phyloP scores from a whole-genome alignment of 345 rosid genomes.

The Rhodomyrtus tomentosa region DNA sequence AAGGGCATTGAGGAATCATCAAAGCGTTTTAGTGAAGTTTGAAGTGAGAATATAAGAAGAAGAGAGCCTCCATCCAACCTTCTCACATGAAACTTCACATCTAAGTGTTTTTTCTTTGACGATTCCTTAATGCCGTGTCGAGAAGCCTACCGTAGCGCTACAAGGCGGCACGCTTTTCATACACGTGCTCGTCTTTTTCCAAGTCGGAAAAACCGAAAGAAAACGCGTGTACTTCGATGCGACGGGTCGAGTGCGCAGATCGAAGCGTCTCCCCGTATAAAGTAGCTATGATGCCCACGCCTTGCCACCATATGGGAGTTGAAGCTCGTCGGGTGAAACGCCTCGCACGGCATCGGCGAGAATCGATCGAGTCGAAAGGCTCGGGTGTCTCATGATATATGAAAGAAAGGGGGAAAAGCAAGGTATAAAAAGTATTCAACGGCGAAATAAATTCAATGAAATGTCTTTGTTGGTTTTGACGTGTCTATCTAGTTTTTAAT shows the following conservation, averaged over 20 bases:
- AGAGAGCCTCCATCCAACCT: too few relatives aligned
- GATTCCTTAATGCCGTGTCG: neutral
- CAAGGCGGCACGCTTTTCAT: neutral
- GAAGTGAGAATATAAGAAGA: too few relatives aligned
- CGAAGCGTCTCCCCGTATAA: neutral
- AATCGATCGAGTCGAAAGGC: neutral
- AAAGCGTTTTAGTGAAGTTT: too few relatives aligned
- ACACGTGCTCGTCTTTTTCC: neutral
- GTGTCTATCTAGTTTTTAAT: neutral
- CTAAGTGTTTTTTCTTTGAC: neutral
- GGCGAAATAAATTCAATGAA: neutral
- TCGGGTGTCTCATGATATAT: fast-evolving
- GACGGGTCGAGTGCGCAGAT: neutral
- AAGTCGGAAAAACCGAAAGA: neutral
- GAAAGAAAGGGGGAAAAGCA: fast-evolving
- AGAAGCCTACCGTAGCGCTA: neutral
- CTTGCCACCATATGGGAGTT: neutral
- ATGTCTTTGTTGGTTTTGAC: fast-evolving
- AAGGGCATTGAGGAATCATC: too few relatives aligned
- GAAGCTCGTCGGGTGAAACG: neutral
- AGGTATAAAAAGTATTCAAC: neutral
- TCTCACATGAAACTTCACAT: neutral
- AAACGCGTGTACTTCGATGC: neutral
- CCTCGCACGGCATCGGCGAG: neutral
- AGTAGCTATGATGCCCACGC: neutral